Evolutionary conservation across 78 protist genomes (phyloP).

Genomic region (Dictyostelium firmibasis): DNA sequence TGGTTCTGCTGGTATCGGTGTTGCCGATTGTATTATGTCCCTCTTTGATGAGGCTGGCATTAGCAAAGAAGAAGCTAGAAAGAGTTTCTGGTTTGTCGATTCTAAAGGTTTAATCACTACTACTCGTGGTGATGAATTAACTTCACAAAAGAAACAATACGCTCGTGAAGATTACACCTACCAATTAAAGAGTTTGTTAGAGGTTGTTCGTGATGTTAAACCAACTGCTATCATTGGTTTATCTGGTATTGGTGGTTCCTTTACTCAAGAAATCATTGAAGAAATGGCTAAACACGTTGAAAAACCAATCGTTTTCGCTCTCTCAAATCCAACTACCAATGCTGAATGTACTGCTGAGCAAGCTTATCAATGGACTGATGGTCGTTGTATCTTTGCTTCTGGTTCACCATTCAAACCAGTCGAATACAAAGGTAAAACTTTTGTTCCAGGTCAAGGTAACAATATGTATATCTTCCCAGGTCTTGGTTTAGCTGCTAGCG

Average conservation of each 20-base stretch:
- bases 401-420: slow-evolving; percentile 95
- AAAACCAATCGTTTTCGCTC: slow-evolving; percentile 95
- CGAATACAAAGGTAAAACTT: slow-evolving; percentile 47
- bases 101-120: slow-evolving; percentile 78
- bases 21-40: slow-evolving; percentile 77
- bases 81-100: slow-evolving; percentile 90
- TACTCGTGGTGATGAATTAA: slow-evolving; percentile 83
- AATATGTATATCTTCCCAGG: slow-evolving; percentile 96
- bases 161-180: slow-evolving; percentile 80
- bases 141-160: slow-evolving; percentile 84
- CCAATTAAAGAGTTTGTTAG: slow-evolving; percentile 50
- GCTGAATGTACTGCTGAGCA: slow-evolving; percentile 96
- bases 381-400: slow-evolving; percentile 90
- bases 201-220: slow-evolving; percentile 75
- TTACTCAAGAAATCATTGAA: slow-evolving; percentile 88
- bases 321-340: slow-evolving; percentile 93
- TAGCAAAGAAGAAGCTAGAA: slow-evolving; percentile 84
- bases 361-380: slow-evolving; percentile 91
- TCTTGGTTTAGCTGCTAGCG: slow-evolving; percentile 91
- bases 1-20: slow-evolving; percentile 96
- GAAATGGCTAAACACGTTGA: slow-evolving; percentile 54
- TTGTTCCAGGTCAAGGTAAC: slow-evolving; percentile 89
- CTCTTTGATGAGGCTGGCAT: slow-evolving; percentile 76
- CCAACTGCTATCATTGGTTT: slow-evolving; percentile 96
- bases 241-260: slow-evolving; percentile 83